These are phyloP conservation scores for Trichoderma hamatum DNA, from an alignment of 2,329 filamentous ascomycete species.

Conservation along the genomic window DNA sequence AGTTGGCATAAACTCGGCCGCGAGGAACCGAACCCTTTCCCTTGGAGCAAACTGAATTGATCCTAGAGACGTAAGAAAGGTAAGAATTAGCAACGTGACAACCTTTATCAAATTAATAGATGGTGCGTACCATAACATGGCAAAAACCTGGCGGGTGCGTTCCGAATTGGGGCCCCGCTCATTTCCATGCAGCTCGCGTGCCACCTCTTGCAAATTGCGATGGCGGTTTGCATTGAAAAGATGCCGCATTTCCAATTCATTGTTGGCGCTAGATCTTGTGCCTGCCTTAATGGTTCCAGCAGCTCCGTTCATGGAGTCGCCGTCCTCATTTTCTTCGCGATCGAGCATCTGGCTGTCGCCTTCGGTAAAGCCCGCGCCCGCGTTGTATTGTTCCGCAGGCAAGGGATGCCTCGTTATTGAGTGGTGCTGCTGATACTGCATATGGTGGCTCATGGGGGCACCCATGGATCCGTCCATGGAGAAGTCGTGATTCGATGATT, in stretches of 20 bases:
- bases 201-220: slow-evolving; percentile 70
- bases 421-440: slow-evolving; percentile 49
- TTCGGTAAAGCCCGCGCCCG: slow-evolving; percentile 59
- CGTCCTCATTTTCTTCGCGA: slow-evolving; percentile 61
- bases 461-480: slow-evolving; percentile 52
- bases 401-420: slow-evolving; percentile 53
- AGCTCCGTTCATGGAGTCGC: slow-evolving; percentile 53
- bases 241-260: slow-evolving; percentile 78
- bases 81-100: neutral
- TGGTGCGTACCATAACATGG: slow-evolving; percentile 78
- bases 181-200: slow-evolving; percentile 74
- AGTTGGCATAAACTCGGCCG: slow-evolving; percentile 92
- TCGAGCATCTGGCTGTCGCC: slow-evolving; percentile 63
- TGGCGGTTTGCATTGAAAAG: slow-evolving; percentile 71
- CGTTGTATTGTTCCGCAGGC: slow-evolving; percentile 56
- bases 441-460: slow-evolving; percentile 47
- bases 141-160: slow-evolving; percentile 81
- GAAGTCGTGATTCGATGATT: slow-evolving; percentile 54
- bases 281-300: slow-evolving; percentile 57
- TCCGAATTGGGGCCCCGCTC: slow-evolving; percentile 81
- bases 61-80: slow-evolving; percentile 56
- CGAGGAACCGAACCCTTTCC: slow-evolving; percentile 86
- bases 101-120: neutral
- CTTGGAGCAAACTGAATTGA: slow-evolving; percentile 70
- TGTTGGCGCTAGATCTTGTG: slow-evolving; percentile 72